These are phyloP conservation scores for Corniculantispora saksenae DNA, from an alignment of 2,329 filamentous ascomycete genomes.

Conservation along the genomic window DNA sequence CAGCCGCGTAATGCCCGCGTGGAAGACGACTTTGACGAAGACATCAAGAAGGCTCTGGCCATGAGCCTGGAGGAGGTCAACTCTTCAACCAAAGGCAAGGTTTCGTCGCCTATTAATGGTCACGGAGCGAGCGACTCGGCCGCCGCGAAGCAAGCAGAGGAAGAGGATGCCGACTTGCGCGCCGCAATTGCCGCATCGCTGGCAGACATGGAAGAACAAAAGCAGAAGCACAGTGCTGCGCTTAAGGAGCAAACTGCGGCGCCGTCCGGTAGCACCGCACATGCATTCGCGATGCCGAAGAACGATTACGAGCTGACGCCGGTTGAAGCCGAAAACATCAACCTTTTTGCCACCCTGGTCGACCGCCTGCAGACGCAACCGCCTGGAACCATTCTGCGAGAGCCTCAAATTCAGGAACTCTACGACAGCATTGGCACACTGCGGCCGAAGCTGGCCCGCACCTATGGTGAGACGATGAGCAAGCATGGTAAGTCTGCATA, in stretches of 20 bases:
- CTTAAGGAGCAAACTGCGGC: conserved; percentile 75
- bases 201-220: conserved; percentile 97
- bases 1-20: conserved; percentile 86
- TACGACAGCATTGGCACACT: conserved; percentile 96
- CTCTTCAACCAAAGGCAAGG: conserved; percentile 71
- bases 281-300: conserved; percentile 65
- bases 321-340: conserved; percentile 96
- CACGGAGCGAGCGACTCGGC: conserved; percentile 40
- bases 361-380: conserved; percentile 94
- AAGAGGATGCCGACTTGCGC: conserved; percentile 90
- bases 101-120: conserved; percentile 53
- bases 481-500: conserved; percentile 73
- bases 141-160: conserved; percentile 60
- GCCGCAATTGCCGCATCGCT: conserved; percentile 93
- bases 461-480: conserved; percentile 99
- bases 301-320: conserved; percentile 93
- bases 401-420: conserved; percentile 96
- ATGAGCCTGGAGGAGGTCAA: conserved; percentile 97
- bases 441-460: conserved; percentile 88
- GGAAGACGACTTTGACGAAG: conserved; percentile 91
- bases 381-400: conserved; percentile 90
- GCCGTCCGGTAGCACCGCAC: conserved; percentile 37
- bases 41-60: conserved; percentile 87
- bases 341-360: conserved; percentile 89
- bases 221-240: conserved; percentile 81